phyloP scores from a whole-genome alignment of 2,329 filamentous ascomycete genomes.

The Aspergillus bombycis region DNA sequence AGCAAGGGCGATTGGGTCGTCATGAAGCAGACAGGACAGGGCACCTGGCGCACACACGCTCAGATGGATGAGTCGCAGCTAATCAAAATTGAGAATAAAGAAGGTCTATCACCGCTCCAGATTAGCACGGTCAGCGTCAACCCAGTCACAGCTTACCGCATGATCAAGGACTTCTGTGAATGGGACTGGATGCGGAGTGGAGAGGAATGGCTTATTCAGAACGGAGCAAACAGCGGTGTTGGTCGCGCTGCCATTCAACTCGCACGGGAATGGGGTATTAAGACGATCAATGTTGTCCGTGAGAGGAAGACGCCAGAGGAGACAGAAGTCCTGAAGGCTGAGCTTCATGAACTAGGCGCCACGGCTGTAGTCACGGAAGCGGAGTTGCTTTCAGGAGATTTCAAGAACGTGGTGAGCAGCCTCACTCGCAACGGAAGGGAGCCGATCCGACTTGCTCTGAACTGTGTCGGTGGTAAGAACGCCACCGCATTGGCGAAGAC shows the following conservation, averaged over 20 bases:
- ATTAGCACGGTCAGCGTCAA: conserved; percentile 90
- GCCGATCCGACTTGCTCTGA: conserved; percentile 75
- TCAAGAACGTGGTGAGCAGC: conserved; percentile 58
- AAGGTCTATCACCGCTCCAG: conserved; percentile 73
- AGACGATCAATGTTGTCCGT: conserved; percentile 87
- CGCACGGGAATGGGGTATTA: conserved; percentile 80
- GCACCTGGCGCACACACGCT: conserved; percentile 93
- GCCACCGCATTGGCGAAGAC: conserved; percentile 77
- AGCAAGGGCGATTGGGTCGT: conserved; percentile 90
- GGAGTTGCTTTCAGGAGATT: conserved; percentile 52
- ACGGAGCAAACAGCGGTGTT: conserved; percentile 93
- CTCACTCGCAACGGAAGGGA: conserved; percentile 75
- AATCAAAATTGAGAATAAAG: conserved; percentile 69
- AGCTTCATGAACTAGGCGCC: conserved; percentile 64
- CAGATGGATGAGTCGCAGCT: conserved; percentile 65
- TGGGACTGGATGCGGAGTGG: conserved; percentile 56
- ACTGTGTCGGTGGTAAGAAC: conserved; percentile 90
- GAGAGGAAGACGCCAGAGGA: conserved; percentile 67
- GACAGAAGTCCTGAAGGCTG: conserved; percentile 65
- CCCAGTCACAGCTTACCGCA: conserved; percentile 90
- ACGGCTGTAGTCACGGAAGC: conserved; percentile 65
- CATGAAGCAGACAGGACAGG: conserved; percentile 78
- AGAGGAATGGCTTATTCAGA: conserved; percentile 96
- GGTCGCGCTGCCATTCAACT: conserved; percentile 91
- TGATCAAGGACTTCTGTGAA: conserved; percentile 77